Evolutionary conservation across 2,329 filamentous ascomycete species (phyloP).

Genomic region (Madurella mycetomatis): DNA sequence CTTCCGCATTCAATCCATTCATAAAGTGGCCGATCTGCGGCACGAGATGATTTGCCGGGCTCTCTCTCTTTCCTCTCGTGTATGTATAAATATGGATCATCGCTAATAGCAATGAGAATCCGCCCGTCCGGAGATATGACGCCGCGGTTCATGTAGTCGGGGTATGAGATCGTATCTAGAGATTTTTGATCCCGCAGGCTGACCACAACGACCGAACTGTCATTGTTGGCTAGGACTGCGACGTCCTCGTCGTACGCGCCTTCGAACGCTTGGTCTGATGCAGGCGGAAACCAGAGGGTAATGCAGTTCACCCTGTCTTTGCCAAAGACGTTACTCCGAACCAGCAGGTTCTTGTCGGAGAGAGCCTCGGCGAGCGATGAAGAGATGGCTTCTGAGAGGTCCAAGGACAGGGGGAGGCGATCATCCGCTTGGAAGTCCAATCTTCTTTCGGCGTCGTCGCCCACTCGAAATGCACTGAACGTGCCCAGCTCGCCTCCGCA

Average conservation of each 20-base stretch:
- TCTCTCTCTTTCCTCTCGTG: constrained; percentile 54
- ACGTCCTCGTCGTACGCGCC: constrained; percentile 50
- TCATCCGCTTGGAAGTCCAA: constrained; percentile 29
- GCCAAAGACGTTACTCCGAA: constrained; percentile 52
- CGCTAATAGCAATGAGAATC: constrained; percentile 77
- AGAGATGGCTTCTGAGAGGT: constrained; percentile 23
- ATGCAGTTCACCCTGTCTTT: constrained; percentile 63
- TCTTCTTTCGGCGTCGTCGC: constrained; percentile 24
- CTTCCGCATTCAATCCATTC: constrained; percentile 50
- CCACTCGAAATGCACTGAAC: constrained; percentile 72
- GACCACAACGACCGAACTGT: constrained; percentile 82
- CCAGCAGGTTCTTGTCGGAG: constrained; percentile 42
- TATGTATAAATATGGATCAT: constrained; percentile 81
- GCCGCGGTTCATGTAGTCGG: constrained; percentile 87
- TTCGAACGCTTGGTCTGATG: constrained; percentile 26
- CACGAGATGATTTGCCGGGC: constrained; percentile 20
- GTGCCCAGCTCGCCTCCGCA: constrained; percentile 85
- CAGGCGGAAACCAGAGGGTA: constrained; percentile 57
- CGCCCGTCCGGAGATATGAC: constrained; percentile 87
- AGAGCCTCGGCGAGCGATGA: constrained; percentile 37
- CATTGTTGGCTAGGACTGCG: constrained; percentile 84
- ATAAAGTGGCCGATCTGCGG: constrained; percentile 32
- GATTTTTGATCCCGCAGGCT: constrained; percentile 62
- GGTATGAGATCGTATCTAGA: constrained; percentile 67
- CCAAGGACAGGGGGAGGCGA: constrained; percentile 30